Conservation (phyloP, 352 stramenopile species). For the Discostella stelligera region DNA sequence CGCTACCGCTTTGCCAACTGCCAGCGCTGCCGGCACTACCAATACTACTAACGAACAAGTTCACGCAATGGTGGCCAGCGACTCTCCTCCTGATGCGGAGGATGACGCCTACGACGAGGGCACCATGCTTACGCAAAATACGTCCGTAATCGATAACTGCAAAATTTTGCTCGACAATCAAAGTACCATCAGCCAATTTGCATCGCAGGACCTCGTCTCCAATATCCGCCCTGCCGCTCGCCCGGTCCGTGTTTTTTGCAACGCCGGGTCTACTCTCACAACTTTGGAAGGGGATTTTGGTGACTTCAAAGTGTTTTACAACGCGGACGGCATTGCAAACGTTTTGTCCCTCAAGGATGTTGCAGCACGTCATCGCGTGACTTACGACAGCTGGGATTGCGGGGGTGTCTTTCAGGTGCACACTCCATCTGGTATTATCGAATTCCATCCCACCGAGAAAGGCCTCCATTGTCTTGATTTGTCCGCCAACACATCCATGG, state of each 20-base stretch:
- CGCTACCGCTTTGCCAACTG: too few species aligned
- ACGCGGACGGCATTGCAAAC: constrained; percentile 40
- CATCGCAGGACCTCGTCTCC: neutral
- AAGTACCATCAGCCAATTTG: neutral
- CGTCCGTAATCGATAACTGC: neutral
- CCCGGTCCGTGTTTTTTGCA: neutral
- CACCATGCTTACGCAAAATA: neutral
- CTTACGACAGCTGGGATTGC: neutral
- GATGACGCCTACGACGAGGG: neutral
- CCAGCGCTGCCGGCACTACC: neutral
- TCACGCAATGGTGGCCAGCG: neutral
- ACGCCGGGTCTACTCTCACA: neutral
- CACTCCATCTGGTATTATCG: neutral
- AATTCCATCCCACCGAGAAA: neutral
- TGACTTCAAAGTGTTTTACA: constrained; percentile 6
- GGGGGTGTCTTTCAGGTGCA: neutral
- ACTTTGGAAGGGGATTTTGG: neutral
- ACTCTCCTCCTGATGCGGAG: too few species aligned
- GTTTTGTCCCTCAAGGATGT: constrained; percentile 26
- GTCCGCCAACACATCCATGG: too few species aligned
- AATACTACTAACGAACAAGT: neutral
- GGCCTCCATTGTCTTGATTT: constrained; percentile 10
- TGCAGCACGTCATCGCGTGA: constrained; percentile 12
- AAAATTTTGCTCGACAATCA: neutral
- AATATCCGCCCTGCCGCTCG: neutral